Conservation (phyloP, 768 basidiomycete species). For the Naganishia kalamii region DNA sequence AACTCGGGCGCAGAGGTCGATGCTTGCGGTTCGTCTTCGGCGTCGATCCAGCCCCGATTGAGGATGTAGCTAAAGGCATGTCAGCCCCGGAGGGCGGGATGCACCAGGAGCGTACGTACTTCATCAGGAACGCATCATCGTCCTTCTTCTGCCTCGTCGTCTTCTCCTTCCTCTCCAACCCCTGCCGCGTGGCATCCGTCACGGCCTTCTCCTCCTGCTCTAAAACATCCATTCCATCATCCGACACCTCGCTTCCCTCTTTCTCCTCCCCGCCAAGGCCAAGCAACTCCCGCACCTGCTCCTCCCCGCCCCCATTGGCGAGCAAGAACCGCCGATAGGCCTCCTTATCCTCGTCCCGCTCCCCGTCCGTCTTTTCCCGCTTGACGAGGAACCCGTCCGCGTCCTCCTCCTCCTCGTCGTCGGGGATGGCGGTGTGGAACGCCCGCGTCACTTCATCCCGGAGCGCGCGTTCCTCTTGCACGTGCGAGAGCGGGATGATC, state of each 20-base stretch:
- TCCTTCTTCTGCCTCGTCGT: slow-evolving; percentile 55
- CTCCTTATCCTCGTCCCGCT: slow-evolving; percentile 69
- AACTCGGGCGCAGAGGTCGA: slow-evolving; percentile 11
- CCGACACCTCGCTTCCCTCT: slow-evolving; percentile 26
- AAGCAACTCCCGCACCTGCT: slow-evolving; percentile 63
- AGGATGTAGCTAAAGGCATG: slow-evolving; percentile 70
- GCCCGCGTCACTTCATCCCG: slow-evolving; percentile 77
- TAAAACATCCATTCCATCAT: not conserved
- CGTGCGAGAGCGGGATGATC: slow-evolving; percentile 56
- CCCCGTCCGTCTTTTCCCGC: slow-evolving; percentile 61
- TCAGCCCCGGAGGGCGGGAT: not conserved
- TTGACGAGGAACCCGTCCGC: slow-evolving; percentile 66
- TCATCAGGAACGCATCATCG: slow-evolving; percentile 82
- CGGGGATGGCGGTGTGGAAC: slow-evolving; percentile 56
- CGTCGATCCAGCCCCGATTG: slow-evolving; percentile 95
- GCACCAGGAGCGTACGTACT: slow-evolving; percentile 54
- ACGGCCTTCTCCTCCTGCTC: slow-evolving; percentile 39
- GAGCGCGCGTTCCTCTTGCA: slow-evolving; percentile 67
- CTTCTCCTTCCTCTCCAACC: slow-evolving; percentile 30
- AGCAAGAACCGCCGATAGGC: slow-evolving; percentile 78
- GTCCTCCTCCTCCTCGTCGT: slow-evolving; percentile 50
- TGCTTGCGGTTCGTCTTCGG: slow-evolving; percentile 48
- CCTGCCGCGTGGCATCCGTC: slow-evolving; percentile 31
- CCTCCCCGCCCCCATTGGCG: slow-evolving; percentile 61
- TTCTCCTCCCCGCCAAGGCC: slow-evolving; percentile 47